Conservation (phyloP, 2,329 filamentous ascomycete genomes). For the Aspergillus ochraceus region DNA sequence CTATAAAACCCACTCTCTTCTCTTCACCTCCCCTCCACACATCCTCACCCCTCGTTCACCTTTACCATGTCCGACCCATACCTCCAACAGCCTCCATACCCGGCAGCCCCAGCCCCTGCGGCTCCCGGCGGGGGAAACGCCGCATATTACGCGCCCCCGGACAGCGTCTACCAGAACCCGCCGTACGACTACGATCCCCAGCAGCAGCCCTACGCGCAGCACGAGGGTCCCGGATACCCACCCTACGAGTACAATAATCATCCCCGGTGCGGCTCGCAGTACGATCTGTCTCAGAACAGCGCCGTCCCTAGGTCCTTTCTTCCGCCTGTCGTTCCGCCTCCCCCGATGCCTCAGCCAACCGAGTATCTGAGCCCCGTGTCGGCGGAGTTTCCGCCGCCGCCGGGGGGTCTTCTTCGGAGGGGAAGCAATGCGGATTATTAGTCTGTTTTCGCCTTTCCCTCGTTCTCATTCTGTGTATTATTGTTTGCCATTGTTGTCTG, state of each 20-base stretch:
- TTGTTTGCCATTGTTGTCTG: neutral
- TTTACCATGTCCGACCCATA: constrained; percentile 54
- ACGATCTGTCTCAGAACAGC: constrained; percentile 8
- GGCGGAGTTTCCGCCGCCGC: neutral
- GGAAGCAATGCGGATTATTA: constrained; percentile 24
- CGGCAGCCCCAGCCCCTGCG: constrained; percentile 12
- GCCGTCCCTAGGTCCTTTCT: constrained; percentile 1
- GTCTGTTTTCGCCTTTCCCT: constrained; percentile 4
- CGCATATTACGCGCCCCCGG: constrained; percentile 24
- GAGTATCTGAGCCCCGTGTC: constrained; percentile 6
- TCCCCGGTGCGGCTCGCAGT: constrained; percentile 6
- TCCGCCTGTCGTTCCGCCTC: constrained; percentile 1
- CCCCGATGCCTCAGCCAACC: constrained; percentile 5
- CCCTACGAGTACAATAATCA: neutral
- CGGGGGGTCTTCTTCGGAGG: neutral
- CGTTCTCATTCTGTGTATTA: neutral
- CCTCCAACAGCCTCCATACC: constrained; percentile 36
- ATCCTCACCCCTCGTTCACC: neutral
- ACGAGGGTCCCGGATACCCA: constrained; percentile 7
- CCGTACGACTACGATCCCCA: constrained; percentile 30
- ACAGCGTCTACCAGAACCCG: constrained; percentile 23
- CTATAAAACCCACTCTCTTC: neutral
- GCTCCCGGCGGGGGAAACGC: constrained; percentile 7
- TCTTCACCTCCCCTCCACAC: neutral
- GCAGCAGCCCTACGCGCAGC: constrained; percentile 9